A percentile compares a stretch with the other conserved stretches of the same genome.
These are phyloP conservation scores for Helminthosporium solani DNA, from an alignment of 2,329 filamentous ascomycete species.

Conservation along the genomic window DNA sequence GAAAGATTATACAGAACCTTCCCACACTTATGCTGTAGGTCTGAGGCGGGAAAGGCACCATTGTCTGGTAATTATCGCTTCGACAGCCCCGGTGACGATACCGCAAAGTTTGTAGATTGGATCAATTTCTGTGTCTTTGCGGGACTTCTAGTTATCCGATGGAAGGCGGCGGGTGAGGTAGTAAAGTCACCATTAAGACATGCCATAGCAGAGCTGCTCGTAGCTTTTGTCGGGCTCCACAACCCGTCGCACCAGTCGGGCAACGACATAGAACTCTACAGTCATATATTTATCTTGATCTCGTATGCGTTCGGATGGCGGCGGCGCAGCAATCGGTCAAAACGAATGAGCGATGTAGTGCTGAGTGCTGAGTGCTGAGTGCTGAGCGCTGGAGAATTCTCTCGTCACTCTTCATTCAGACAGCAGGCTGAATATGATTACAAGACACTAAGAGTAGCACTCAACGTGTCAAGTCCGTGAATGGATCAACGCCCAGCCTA, in stretches of 20 bases:
- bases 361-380: neutral
- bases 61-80: no score
- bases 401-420: neutral
- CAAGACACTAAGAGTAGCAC: no score
- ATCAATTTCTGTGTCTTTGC: no score
- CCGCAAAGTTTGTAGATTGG: no score
- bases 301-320: neutral
- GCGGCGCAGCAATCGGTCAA: neutral
- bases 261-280: neutral
- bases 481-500: constrained; percentile 3
- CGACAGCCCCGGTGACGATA: no score
- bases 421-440: neutral
- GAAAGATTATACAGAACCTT: no score
- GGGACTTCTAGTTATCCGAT: no score
- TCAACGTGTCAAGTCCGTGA: no score
- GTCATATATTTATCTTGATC: neutral
- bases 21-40: no score
- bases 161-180: no score
- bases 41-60: no score
- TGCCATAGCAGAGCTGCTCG: neutral
- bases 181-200: neutral
- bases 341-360: neutral
- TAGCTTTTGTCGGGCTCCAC: neutral
- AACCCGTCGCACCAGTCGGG: neutral
- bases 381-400: neutral